Evolutionary conservation across 306 rosid genomes (phyloP).

Genomic region (Glycine tomentella): DNA sequence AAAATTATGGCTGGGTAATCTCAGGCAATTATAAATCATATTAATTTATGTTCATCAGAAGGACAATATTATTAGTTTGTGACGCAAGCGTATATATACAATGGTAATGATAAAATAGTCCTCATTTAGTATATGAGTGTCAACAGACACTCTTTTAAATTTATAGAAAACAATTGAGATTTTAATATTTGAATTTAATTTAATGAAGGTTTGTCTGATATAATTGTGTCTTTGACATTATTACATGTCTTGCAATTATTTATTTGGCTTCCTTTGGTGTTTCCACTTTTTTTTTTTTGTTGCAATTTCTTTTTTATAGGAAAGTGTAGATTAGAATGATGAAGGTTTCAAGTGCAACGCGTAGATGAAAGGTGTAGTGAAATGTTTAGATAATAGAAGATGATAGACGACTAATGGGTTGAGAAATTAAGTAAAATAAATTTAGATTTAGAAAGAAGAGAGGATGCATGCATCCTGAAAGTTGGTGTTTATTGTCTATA

Average conservation of each 20-base stretch:
- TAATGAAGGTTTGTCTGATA: conserved; percentile 25
- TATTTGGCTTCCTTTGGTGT: conserved; percentile 25
- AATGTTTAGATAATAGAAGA: conserved; percentile 7
- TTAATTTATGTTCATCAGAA: not conserved
- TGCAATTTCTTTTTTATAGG: not conserved
- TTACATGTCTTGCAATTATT: conserved; percentile 35
- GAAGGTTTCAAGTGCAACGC: conserved; percentile 31
- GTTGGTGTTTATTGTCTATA: conserved; percentile 37
- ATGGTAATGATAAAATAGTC: conserved; percentile 11
- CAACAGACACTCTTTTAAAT: conserved; percentile 20
- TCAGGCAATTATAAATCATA: not conserved
- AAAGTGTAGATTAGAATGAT: conserved; percentile 3
- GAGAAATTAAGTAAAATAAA: conserved; percentile 10
- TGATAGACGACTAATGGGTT: not conserved
- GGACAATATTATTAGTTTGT: not conserved
- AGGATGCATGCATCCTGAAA: conserved; percentile 36
- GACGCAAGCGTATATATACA: not conserved
- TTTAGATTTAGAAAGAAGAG: not conserved
- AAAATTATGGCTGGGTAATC: not conserved
- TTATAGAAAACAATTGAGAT: not conserved
- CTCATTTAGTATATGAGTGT: conserved; percentile 8
- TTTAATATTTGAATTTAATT: conserved; percentile 23
- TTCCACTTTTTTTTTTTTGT: not conserved
- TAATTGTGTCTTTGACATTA: conserved; percentile 49
- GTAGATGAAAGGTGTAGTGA: not conserved